phyloP scores from a whole-genome alignment of 345 rosid genomes.

The Aurinia saxatilis region DNA sequence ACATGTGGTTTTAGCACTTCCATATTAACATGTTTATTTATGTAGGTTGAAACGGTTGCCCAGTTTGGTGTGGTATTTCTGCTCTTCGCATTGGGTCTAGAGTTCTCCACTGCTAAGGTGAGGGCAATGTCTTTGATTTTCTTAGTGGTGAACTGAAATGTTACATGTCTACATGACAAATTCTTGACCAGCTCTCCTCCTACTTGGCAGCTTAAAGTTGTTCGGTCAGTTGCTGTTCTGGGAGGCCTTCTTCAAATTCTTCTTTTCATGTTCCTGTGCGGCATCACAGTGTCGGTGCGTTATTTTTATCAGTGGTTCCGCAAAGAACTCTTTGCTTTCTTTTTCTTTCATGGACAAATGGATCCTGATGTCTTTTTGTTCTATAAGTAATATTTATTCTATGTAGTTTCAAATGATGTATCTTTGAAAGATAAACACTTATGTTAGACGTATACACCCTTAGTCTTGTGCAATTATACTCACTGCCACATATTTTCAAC shows the following conservation, averaged over 20 bases:
- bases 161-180: neutral
- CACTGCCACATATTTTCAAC: neutral
- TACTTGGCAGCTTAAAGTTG: slow-evolving; percentile 74
- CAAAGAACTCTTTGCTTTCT: neutral
- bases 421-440: neutral
- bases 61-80: slow-evolving; percentile 93
- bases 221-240: slow-evolving; percentile 80
- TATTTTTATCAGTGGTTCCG: neutral
- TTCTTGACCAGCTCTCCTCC: neutral
- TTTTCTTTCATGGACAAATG: neutral
- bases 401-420: neutral
- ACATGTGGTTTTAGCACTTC: neutral
- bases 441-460: neutral
- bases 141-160: neutral
- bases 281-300: slow-evolving; percentile 68
- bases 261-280: slow-evolving; percentile 82
- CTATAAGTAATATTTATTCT: neutral
- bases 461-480: neutral
- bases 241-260: slow-evolving; percentile 87
- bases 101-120: slow-evolving; percentile 83
- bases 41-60: slow-evolving; percentile 92
- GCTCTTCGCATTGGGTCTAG: slow-evolving; percentile 88
- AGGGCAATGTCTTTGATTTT: slow-evolving; percentile 7
- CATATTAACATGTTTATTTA: neutral
- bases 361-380: neutral